Evolutionary conservation across 495 filamentous ascomycete genomes (phyloP), one percentile per base, ranked within the genome.

Genomic region (Usnea hakonensis): DNA sequence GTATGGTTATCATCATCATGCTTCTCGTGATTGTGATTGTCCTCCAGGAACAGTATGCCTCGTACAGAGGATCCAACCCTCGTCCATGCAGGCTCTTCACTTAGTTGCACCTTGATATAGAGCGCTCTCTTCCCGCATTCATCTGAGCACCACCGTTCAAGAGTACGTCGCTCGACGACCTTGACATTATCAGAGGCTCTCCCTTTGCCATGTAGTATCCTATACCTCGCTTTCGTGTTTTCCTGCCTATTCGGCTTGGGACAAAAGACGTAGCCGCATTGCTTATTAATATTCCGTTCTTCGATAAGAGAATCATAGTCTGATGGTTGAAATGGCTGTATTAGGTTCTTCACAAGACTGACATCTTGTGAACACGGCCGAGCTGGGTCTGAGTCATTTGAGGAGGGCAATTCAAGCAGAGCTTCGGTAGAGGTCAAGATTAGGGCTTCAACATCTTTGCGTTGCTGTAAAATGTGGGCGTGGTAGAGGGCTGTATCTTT

Each of bases 61-160:
- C 72, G 72, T 13, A 73, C 72, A 33, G 76, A 70, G 23, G 75
- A 72, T 28, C 74, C 80, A 13, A 77, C 79, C 53, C 90, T 79
- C 68, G 87, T 81, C 89, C 90, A 94, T 10, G 87, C 87, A 0
- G 90, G 89, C 62, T 85, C 83, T 64, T 89, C 85, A 40, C 76
- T 84, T 32, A 98, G 80, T 75, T 98, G 94, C 43, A 93, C 87
- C 66, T 89, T 87, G 63, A 98, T 77, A 73, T 89, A 95, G 65
- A 95, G 75, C 21, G 89, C 91, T 41, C 87, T 79, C 65, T 85
- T 80, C 2, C 86, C 88, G 78, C 94, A 98, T 21, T 77, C 77
- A 50, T 88, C 81, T 1, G 85, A 88, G 71, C 94, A 98, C 90
- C 95, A 98, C 69, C 87, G 86, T 73, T 95, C 90, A 13, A 93